Conservation (phyloP, 345 rosid genomes). For the Eucalyptus polyanthemos region DNA sequence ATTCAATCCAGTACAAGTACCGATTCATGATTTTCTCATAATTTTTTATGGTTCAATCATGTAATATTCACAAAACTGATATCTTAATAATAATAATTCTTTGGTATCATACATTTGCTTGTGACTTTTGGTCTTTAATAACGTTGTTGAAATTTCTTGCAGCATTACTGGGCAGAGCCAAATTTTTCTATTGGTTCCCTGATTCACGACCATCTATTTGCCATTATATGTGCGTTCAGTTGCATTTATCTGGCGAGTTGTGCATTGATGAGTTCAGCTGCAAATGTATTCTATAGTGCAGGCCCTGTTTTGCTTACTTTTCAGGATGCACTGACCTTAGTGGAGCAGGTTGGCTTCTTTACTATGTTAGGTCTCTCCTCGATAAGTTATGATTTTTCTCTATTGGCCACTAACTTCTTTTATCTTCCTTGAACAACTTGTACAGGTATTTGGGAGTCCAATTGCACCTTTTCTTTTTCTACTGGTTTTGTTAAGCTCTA, state of each 20-base stretch:
- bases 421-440: not conserved
- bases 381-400: not conserved
- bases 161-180: not conserved
- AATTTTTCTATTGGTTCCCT: constrained; percentile 9
- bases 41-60: not conserved
- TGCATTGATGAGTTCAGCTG: constrained; percentile 75
- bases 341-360: constrained; percentile 66
- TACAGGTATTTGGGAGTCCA: constrained; percentile 67
- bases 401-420: not conserved
- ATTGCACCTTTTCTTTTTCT: constrained; percentile 42
- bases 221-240: constrained; percentile 61
- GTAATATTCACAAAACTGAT: not conserved
- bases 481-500: constrained; percentile 50
- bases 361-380: not conserved
- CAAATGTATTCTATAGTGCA: constrained; percentile 60
- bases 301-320: constrained; percentile 77
- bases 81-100: not conserved
- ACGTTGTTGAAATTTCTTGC: not conserved
- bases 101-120: not conserved
- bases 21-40: not conserved
- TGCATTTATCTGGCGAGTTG: constrained; percentile 63
- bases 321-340: constrained; percentile 77
- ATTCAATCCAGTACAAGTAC: not conserved
- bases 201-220: constrained; percentile 62
- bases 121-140: not conserved